Conservation (phyloP, 139 green algal species). For the Micromonas commoda region DNA sequence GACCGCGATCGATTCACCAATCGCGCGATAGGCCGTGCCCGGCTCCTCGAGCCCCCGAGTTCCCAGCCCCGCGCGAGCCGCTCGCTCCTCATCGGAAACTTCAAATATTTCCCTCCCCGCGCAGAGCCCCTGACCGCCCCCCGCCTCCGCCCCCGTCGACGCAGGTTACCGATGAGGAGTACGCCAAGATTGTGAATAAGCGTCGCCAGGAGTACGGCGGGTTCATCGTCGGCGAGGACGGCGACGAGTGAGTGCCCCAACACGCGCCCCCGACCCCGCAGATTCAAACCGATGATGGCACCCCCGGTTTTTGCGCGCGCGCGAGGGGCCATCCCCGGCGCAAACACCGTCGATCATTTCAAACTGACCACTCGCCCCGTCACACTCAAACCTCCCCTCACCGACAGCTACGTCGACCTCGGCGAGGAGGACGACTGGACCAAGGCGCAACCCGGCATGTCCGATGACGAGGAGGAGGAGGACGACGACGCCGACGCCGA, state of each 20-base stretch:
- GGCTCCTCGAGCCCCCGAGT: too few species aligned
- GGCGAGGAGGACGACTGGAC: conserved; percentile 84
- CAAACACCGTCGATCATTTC: neutral
- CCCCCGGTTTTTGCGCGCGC: neutral
- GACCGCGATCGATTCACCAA: too few species aligned
- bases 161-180: conserved; percentile 77
- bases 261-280: too few species aligned
- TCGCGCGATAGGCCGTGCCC: too few species aligned
- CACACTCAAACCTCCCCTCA: neutral
- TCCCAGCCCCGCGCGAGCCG: too few species aligned
- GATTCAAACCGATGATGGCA: neutral
- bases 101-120: neutral
- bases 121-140: neutral
- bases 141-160: too few species aligned
- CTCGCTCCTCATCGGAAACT: neutral
- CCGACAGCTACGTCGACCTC: conserved; percentile 69
- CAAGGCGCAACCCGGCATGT: neutral
- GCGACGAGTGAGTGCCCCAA: conserved; percentile 19
- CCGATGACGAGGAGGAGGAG: conserved; percentile 12
- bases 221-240: conserved; percentile 48
- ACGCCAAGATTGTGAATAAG: conserved; percentile 74
- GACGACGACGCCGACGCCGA: conserved; percentile 7
- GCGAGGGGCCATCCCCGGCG: neutral
- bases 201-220: conserved; percentile 53
- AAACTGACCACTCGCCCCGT: neutral